Conservation (phyloP, 106 monocot genomes). For the Triglochin maritima region DNA sequence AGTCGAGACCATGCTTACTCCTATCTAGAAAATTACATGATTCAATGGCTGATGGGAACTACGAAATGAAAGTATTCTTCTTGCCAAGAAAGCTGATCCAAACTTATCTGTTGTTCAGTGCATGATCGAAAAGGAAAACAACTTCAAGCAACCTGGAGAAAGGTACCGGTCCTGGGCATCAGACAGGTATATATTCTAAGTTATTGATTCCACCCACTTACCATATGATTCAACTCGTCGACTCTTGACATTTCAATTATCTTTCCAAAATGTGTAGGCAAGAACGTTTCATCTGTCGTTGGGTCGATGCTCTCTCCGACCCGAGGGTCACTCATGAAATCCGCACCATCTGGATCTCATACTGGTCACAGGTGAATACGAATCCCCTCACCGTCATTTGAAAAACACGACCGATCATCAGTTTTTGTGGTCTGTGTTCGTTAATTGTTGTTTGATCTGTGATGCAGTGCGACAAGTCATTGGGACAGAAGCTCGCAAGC, state of each 20-base stretch:
- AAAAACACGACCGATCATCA: too few relatives aligned
- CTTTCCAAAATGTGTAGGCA: slow-evolving; percentile 25
- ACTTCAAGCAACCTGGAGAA: slow-evolving; percentile 80
- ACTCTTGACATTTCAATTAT: background rate
- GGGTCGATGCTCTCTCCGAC: slow-evolving; percentile 55
- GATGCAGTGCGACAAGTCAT: too few relatives aligned
- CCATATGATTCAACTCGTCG: too few relatives aligned
- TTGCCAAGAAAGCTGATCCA: background rate
- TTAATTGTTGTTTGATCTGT: too few relatives aligned
- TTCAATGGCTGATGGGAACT: too few relatives aligned
- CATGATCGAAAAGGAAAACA: slow-evolving; percentile 41
- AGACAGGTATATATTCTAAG: slow-evolving; percentile 31
- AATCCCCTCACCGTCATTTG: background rate
- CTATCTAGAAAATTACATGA: background rate
- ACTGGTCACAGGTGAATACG: slow-evolving; percentile 59
- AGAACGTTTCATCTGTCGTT: slow-evolving; percentile 53
- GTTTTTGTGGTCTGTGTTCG: too few relatives aligned
- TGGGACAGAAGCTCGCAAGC: slow-evolving; percentile 61
- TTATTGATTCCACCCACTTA: too few relatives aligned
- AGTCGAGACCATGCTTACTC: background rate
- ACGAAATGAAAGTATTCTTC: background rate
- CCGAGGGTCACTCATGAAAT: slow-evolving; percentile 57
- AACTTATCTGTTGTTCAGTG: slow-evolving; percentile 18
- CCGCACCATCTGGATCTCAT: slow-evolving; percentile 54
- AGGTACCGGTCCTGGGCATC: slow-evolving; percentile 65